phyloP scores from a whole-genome alignment of 2,329 filamentous ascomycete species.

The Fusarium proliferatum region DNA sequence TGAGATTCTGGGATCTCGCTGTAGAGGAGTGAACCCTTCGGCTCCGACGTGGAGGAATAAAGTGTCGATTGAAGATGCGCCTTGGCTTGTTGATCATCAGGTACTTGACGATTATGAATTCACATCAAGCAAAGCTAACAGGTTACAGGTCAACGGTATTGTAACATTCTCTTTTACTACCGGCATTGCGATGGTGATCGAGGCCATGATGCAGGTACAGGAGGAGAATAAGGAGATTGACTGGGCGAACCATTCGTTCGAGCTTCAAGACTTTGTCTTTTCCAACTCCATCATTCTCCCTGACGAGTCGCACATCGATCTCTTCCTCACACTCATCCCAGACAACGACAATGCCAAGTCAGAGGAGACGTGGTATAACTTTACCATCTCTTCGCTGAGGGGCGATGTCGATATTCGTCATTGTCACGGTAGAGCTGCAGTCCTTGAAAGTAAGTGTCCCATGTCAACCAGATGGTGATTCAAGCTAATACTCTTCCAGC shows the following conservation, averaged over 20 bases:
- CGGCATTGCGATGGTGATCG: conserved; percentile 40
- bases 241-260: conserved; percentile 33
- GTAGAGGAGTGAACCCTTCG: conserved; percentile 40
- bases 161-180: conserved; percentile 41
- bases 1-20: conserved; percentile 40
- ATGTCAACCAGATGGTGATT: not conserved
- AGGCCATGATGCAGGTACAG: conserved; percentile 41
- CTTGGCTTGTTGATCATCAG: conserved; percentile 43
- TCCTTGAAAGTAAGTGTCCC: conserved; percentile 23
- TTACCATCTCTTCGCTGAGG: conserved; percentile 41
- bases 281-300: conserved; percentile 43
- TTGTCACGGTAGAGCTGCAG: conserved; percentile 33
- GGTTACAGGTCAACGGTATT: conserved; percentile 35
- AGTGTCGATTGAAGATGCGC: conserved; percentile 40
- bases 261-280: conserved; percentile 41
- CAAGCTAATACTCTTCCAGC: conserved; percentile 6
- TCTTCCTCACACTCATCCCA: conserved; percentile 38
- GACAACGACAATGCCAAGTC: conserved; percentile 30
- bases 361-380: conserved; percentile 36
- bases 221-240: conserved; percentile 37
- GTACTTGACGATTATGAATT: conserved; percentile 3
- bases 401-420: conserved; percentile 41
- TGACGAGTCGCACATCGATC: conserved; percentile 33
- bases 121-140: no score
- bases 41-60: conserved; percentile 42